These are phyloP conservation scores for Leptomonas seymouri DNA, from an alignment of 208 protist genomes.

Conservation along the genomic window DNA sequence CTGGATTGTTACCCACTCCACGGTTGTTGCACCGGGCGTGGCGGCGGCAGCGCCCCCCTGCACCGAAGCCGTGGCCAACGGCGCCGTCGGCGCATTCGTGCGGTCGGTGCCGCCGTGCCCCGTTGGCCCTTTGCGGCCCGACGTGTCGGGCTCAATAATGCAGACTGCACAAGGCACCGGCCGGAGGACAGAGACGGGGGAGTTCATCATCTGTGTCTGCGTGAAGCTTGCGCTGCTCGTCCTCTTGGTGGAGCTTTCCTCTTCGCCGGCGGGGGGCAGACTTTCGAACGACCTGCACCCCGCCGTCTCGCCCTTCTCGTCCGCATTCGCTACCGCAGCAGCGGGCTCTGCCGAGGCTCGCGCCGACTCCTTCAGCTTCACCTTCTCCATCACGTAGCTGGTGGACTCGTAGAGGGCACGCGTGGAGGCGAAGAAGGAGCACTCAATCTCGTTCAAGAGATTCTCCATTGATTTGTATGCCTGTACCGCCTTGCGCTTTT, in stretches of 20 bases:
- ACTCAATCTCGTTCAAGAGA: constrained; percentile 57
- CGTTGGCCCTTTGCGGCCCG: constrained; percentile 23
- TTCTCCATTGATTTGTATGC: constrained; percentile 54
- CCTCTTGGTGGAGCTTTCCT: not conserved
- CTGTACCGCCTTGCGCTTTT: constrained; percentile 17
- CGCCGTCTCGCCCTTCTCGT: not conserved
- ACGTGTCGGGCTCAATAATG: constrained; percentile 67
- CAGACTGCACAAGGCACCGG: constrained; percentile 84
- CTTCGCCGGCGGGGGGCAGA: constrained; percentile 6
- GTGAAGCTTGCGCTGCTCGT: not conserved
- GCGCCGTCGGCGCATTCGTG: not conserved
- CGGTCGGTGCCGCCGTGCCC: constrained; percentile 1
- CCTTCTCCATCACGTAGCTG: constrained; percentile 27
- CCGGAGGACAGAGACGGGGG: constrained; percentile 43
- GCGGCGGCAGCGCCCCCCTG: not conserved
- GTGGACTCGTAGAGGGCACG: constrained; percentile 36
- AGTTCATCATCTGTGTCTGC: not conserved
- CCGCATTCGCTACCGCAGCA: not conserved
- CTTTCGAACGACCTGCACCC: constrained; percentile 10
- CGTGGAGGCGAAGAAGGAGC: constrained; percentile 45
- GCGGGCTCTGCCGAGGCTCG: constrained; percentile 5
- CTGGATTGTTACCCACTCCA: constrained; percentile 53
- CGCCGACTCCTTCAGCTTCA: constrained; percentile 23
- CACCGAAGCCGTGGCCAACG: not conserved
- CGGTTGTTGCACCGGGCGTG: not conserved